Conservation (phyloP, 352 stramenopile species). For the Phytophthora europaea region DNA sequence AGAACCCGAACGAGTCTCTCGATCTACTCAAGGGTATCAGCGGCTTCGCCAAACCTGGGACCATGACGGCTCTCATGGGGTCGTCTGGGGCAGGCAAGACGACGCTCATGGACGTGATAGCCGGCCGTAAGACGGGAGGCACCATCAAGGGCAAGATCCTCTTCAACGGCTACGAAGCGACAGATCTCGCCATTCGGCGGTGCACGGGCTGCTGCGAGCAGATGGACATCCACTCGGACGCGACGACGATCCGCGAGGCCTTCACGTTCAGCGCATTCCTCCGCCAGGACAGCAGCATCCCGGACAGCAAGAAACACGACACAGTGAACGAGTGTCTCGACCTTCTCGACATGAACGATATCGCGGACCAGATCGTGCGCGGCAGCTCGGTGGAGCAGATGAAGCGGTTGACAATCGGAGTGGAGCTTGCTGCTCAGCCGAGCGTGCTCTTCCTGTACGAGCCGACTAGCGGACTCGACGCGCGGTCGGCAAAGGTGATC, state of each 20-base stretch:
- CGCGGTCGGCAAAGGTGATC: conserved; percentile 77
- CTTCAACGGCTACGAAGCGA: conserved; percentile 45
- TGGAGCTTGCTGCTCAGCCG: conserved; percentile 76
- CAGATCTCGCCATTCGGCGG: conserved; percentile 44
- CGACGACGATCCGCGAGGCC: conserved; percentile 85
- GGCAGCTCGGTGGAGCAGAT: conserved; percentile 49
- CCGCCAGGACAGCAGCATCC: conserved; percentile 42
- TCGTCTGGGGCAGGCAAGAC: conserved; percentile 79
- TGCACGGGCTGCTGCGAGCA: conserved; percentile 67
- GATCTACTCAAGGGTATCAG: conserved; percentile 71
- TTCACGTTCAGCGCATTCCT: conserved; percentile 89
- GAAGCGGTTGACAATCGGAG: conserved; percentile 55
- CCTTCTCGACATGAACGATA: conserved; percentile 34
- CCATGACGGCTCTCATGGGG: conserved; percentile 91
- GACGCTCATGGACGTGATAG: conserved; percentile 94
- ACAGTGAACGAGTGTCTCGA: conserved; percentile 38
- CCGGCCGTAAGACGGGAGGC: conserved; percentile 74
- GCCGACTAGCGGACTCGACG: conserved; percentile 86
- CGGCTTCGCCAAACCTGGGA: conserved; percentile 52
- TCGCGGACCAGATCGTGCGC: conserved; percentile 42
- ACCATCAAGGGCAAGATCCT: conserved; percentile 65
- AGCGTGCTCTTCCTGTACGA: conserved; percentile 77
- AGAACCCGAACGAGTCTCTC: conserved; percentile 49
- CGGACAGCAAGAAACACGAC: conserved; percentile 35
- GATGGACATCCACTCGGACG: conserved; percentile 88